These are phyloP conservation scores for Yamadazyma scolyti DNA, from an alignment of 805 yeast genomes.

Conservation along the genomic window DNA sequence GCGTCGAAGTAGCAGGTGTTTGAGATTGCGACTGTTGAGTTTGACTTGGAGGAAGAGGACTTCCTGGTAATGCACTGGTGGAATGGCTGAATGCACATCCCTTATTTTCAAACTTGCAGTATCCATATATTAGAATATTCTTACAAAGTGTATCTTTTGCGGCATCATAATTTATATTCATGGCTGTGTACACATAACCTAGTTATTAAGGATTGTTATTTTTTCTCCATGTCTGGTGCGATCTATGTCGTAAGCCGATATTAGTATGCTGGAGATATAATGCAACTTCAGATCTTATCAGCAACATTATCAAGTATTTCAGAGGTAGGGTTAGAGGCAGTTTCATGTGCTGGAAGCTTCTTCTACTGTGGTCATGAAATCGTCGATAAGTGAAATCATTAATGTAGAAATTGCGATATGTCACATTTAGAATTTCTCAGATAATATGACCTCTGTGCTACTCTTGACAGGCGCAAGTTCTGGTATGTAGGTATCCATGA, in stretches of 20 bases:
- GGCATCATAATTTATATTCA: slow-evolving; percentile 45
- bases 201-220: too few relatives aligned
- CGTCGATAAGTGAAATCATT: too few relatives aligned
- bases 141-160: slow-evolving; percentile 80
- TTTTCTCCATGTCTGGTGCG: not conserved
- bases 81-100: slow-evolving; percentile 79
- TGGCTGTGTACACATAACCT: too few relatives aligned
- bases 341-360: too few relatives aligned
- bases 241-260: not conserved
- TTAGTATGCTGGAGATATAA: too few relatives aligned
- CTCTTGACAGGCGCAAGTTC: slow-evolving; percentile 64
- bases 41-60: too few relatives aligned
- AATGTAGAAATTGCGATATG: too few relatives aligned
- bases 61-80: slow-evolving; percentile 2
- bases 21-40: slow-evolving; percentile 4
- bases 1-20: slow-evolving; percentile 1
- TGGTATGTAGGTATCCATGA: slow-evolving; percentile 28
- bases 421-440: too few relatives aligned
- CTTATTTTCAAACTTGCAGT: slow-evolving; percentile 80
- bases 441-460: slow-evolving; percentile 21
- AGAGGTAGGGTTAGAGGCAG: too few relatives aligned
- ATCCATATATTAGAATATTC: slow-evolving; percentile 81
- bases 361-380: too few relatives aligned
- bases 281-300: too few relatives aligned
- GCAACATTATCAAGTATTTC: too few relatives aligned